Evolutionary conservation across 371 early-diverging fungal species (phyloP).

Genomic region (Apophysomyces elegans): DNA sequence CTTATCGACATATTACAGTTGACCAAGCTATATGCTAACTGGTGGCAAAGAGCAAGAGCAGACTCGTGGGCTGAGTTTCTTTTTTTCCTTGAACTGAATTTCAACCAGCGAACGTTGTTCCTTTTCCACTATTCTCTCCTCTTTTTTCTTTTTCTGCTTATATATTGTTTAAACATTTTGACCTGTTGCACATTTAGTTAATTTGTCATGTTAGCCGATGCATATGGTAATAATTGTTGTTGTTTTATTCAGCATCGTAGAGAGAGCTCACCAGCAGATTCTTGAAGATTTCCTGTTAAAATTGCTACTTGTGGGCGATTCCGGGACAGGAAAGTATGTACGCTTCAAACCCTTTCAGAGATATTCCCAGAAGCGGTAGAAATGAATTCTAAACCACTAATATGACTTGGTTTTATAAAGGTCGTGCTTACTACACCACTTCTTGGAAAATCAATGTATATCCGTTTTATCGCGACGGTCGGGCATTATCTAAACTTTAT

Average conservation of each 20-base stretch:
- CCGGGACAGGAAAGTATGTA: constrained; percentile 68
- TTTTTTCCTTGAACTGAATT: constrained; percentile 13
- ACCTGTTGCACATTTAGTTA: neutral
- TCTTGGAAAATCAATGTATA: constrained; percentile 69
- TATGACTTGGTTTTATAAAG: constrained; percentile 31
- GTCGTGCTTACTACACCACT: constrained; percentile 70
- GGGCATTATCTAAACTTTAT: constrained; percentile 6
- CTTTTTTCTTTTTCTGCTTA: constrained; percentile 11
- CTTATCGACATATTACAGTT: no score
- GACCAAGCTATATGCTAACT: no score
- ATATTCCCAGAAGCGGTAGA: neutral
- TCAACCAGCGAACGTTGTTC: constrained; percentile 14
- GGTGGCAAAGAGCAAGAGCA: neutral
- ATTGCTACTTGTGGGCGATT: constrained; percentile 65
- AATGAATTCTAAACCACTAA: neutral
- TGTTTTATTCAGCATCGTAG: constrained; percentile 1
- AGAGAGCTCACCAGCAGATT: neutral
- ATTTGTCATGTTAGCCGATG: constrained; percentile 47
- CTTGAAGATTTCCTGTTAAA: constrained; percentile 60
- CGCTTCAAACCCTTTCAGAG: neutral
- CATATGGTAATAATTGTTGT: constrained; percentile 40
- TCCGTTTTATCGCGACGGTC: constrained; percentile 6
- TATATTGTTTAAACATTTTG: constrained; percentile 8
- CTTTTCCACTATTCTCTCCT: constrained; percentile 12
- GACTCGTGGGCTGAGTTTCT: constrained; percentile 15